Evolutionary conservation across 805 yeast genomes (phyloP), one percentile per base, ranked within the genome.

Genomic region (Ascoidea rubescens): DNA sequence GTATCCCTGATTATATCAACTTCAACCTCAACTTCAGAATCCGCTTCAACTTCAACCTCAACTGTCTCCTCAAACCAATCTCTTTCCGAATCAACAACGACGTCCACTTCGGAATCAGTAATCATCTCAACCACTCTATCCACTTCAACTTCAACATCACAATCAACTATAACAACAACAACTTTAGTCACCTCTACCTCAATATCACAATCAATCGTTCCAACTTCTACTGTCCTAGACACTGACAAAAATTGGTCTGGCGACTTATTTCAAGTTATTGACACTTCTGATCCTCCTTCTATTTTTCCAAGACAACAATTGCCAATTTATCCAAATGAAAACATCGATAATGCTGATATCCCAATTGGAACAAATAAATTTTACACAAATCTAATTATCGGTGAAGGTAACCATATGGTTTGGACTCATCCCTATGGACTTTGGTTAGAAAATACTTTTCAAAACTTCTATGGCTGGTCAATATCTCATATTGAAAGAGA

Each of bases 311-410:
- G 51, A 57, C 60, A 31, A 50, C 53, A 55, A 12, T 32, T 55
- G 16, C 51, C 53, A 30, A 21, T 55, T 7, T 33, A 44, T 56
- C 30, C 71, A 68, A 30, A 32, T 42, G 10, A 55, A 7, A 62
- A 56, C 21, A 55, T 59, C 10, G 49, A 57, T n/a, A 60, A 60
- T 45, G 61, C 65, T 50, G 74, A 65, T 42, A 58, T 56, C 8
- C 70, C 82, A 1, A 71, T 75, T 54, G 80, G 81, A 60, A 87
- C 95, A 30, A 86, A 87, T 70, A 86, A 84, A 66, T 87, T 86
- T 65, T 84, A 77, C 66, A 76, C 79, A 44, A 86, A 87, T 63
- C 61, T 84, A 60, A 66, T 81, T 57, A 67, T 84, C 28, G 82
- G 70, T 28, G 66, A 65, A 50, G 87, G 80, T 64, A 67, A 71